phyloP scores from a whole-genome alignment of 306 rosid genomes.

The Rosa persica region DNA sequence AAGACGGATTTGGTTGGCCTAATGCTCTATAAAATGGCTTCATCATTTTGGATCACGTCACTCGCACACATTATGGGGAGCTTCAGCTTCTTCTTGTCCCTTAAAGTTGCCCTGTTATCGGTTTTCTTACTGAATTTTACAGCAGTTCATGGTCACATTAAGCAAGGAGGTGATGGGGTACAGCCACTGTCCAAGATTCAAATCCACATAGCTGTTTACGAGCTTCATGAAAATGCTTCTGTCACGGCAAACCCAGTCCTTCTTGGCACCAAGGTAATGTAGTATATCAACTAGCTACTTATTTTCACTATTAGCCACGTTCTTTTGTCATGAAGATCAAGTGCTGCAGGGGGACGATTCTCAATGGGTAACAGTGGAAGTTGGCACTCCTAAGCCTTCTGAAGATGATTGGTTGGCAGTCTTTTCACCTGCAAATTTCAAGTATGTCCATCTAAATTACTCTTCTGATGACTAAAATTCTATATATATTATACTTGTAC shows the following conservation, averaged over 20 bases:
- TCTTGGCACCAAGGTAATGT: slow-evolving; percentile 34
- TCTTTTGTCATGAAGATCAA: background rate
- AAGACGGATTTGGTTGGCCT: background rate
- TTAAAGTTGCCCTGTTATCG: slow-evolving; percentile 2
- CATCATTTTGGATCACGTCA: background rate
- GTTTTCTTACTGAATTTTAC: background rate
- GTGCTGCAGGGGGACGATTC: slow-evolving; percentile 31
- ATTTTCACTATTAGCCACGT: background rate
- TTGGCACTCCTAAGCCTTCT: slow-evolving; percentile 28
- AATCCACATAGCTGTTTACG: slow-evolving; percentile 27
- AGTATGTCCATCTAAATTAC: slow-evolving; percentile 12
- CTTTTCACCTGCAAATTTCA: slow-evolving; percentile 41
- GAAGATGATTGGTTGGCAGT: slow-evolving; percentile 40
- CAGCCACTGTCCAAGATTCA: slow-evolving; percentile 41
- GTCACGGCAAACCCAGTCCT: slow-evolving; percentile 29
- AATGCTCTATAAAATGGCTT: background rate
- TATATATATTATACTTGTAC: no score
- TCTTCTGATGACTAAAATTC: no score
- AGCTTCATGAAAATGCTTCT: slow-evolving; percentile 29
- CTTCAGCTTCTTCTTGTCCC: background rate
- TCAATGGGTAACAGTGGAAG: slow-evolving; percentile 27
- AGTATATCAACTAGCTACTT: background rate
- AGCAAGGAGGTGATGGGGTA: slow-evolving; percentile 24
- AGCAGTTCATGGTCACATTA: background rate
- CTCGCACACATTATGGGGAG: background rate